Evolutionary conservation across 2,329 filamentous ascomycete genomes (phyloP), one percentile per base, ranked within the genome.

Genomic region (Cordyceps farinosa): DNA sequence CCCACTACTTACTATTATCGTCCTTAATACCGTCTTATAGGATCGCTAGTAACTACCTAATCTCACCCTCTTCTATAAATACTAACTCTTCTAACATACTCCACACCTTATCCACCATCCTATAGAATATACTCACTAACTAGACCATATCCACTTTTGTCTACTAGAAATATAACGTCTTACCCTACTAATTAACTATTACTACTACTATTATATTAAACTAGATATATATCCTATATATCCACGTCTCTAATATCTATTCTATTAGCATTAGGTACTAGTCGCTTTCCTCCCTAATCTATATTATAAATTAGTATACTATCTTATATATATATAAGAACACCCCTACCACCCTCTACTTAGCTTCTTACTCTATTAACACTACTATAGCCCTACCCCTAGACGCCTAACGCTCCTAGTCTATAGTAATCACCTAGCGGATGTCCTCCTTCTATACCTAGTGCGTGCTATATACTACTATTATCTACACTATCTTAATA

Each of bases 201-300:
- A 2, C 27, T 3, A 17, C 53, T 17, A n/a, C 36, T 17, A 30
- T 56, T 11, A n/a, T 56, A 29, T 42, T 56, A 44, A 56, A 56
- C 53, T 9, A 22, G 38, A 56, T 56, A 17, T 56, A 11, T 13
- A 57, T 57, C n/a, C 42, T 22, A 22, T 57, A 57, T 34, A 22
- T 57, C 10, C 17, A 11, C 29, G 29, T 47, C 22, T 57, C 54
- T 57, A 57, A 57, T 47, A 57, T 57, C 38, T 29, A 57, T n/a
- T 55, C 52, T 55, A 55, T 55, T 55, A 42, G 52, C 13, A 40
- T 4, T 27, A 27, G n/a, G 32, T n/a, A 38, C 52, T 55, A 36
- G 36, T 55, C 52, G n/a, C 10, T 55, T 27, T 27, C 32, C n/a
- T 55, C 13, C 8, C 34, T 40, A 40, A 55, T 55, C 15, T 42